phyloP scores from a whole-genome alignment of 495 filamentous ascomycete species.

The Rhypophila decipiens region DNA sequence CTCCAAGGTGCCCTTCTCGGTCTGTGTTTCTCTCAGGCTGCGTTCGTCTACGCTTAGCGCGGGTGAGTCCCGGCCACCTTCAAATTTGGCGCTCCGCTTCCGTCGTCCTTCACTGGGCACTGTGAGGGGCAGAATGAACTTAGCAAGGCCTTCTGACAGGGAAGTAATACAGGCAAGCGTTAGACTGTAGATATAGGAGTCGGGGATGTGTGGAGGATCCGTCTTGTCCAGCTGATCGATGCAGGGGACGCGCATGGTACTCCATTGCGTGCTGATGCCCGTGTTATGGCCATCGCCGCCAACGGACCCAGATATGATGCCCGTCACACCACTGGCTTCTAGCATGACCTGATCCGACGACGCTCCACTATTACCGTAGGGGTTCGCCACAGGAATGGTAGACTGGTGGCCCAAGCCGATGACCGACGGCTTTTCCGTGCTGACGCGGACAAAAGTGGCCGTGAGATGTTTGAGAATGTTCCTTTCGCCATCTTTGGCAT shows the following conservation, averaged over 20 bases:
- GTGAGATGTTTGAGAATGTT: slow-evolving; percentile 74
- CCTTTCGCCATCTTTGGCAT: slow-evolving; percentile 65
- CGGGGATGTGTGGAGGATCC: slow-evolving; percentile 74
- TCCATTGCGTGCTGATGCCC: slow-evolving; percentile 87
- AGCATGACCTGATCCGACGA: slow-evolving; percentile 74
- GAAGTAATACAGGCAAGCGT: slow-evolving; percentile 81
- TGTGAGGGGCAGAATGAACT: slow-evolving; percentile 84
- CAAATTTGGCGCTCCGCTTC: slow-evolving; percentile 42
- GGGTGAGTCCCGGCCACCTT: slow-evolving; percentile 39
- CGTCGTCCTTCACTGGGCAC: slow-evolving; percentile 56
- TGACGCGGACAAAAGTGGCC: slow-evolving; percentile 75
- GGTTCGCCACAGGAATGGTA: slow-evolving; percentile 55
- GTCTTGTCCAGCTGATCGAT: slow-evolving; percentile 92
- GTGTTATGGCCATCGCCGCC: slow-evolving; percentile 55
- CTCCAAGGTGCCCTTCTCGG: slow-evolving; percentile 37
- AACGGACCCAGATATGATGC: slow-evolving; percentile 77
- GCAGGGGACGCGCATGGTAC: slow-evolving; percentile 77
- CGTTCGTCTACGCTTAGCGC: slow-evolving; percentile 29
- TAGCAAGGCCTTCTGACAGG: slow-evolving; percentile 86
- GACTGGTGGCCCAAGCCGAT: slow-evolving; percentile 87
- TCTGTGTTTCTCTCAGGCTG: slow-evolving; percentile 5
- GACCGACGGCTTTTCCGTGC: slow-evolving; percentile 78
- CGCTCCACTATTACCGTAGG: slow-evolving; percentile 28
- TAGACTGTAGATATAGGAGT: slow-evolving; percentile 89
- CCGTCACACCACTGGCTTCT: slow-evolving; percentile 80